These are phyloP conservation scores for Globisporangium paddicum DNA, from an alignment of 352 stramenopile genomes.

Conservation along the genomic window DNA sequence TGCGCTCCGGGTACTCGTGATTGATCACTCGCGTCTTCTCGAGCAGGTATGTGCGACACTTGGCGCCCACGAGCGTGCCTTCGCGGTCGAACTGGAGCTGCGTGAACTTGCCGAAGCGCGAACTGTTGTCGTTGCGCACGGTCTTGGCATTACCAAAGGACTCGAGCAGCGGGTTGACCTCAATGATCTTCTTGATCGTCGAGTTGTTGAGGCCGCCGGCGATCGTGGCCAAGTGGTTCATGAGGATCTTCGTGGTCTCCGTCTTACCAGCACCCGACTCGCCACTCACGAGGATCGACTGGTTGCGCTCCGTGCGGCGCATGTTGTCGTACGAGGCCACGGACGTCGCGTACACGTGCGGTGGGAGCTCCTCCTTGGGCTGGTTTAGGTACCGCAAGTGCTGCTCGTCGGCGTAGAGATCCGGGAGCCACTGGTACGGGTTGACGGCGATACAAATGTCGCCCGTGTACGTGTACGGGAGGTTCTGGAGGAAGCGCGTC, in stretches of 20 bases:
- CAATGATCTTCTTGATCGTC: conserved; percentile 96
- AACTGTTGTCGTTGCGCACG: conserved; percentile 96
- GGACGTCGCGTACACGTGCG: conserved; percentile 77
- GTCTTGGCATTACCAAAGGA: conserved; percentile 98
- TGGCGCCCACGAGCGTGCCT: conserved; percentile 88
- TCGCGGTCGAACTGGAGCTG: conserved; percentile 90
- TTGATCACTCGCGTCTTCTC: conserved; percentile 96
- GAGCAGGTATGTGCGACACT: conserved; percentile 95
- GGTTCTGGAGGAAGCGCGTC: conserved; percentile 67
- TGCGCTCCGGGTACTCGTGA: conserved; percentile 91
- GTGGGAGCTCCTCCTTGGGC: conserved; percentile 71
- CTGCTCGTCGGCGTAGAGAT: conserved; percentile 82
- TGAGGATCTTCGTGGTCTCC: conserved; percentile 93
- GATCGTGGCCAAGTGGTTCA: conserved; percentile 84
- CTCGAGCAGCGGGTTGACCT: conserved; percentile 98
- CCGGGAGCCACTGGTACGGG: conserved; percentile 92
- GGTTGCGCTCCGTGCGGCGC: conserved; percentile 62
- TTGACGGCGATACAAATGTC: conserved; percentile 97
- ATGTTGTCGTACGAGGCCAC: conserved; percentile 80
- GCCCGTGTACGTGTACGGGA: conserved; percentile 96
- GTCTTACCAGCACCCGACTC: conserved; percentile 92
- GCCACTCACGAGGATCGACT: conserved; percentile 84
- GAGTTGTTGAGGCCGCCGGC: conserved; percentile 83
- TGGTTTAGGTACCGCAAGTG: conserved; percentile 72
- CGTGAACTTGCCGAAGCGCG: conserved; percentile 97